These are phyloP conservation scores for Thielaviopsis ethacetica DNA, from an alignment of 2,329 filamentous ascomycete genomes.

Conservation along the genomic window DNA sequence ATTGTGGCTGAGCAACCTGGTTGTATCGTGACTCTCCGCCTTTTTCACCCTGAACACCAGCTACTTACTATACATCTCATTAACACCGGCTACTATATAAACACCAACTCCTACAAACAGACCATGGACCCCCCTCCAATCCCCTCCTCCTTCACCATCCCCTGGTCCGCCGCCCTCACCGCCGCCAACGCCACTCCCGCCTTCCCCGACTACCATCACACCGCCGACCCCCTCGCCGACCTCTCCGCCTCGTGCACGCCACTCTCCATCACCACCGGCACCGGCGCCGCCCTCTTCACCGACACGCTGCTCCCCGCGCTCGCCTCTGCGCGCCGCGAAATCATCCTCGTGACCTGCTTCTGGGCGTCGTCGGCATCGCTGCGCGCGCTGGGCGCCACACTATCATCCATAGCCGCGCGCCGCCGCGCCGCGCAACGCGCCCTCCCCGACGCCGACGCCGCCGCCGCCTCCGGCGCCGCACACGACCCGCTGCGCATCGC, in stretches of 20 bases:
- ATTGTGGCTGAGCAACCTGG: too few species aligned
- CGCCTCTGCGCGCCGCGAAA: conserved; percentile 40
- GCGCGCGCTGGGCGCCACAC: conserved; percentile 36
- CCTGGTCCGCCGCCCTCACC: conserved; percentile 5
- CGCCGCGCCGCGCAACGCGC: conserved; percentile 21
- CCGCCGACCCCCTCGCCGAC: conserved; percentile 21
- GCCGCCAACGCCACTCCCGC: conserved; percentile 21
- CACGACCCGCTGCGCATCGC: conserved; percentile 36
- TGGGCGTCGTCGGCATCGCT: conserved; percentile 54
- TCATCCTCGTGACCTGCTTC: conserved; percentile 70
- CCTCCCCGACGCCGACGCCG: too few species aligned
- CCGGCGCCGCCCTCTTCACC: conserved; percentile 39
- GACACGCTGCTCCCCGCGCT: conserved; percentile 44
- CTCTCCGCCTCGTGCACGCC: conserved; percentile 33
- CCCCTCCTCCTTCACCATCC: conserved; percentile 2
- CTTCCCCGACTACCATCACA: conserved; percentile 32
- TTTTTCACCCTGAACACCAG: too few species aligned
- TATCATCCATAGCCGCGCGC: conserved; percentile 39
- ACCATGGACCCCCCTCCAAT: background rate
- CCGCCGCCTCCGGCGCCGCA: conserved; percentile 3
- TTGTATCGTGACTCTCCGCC: too few species aligned
- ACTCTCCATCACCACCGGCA: conserved; percentile 36
- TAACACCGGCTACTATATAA: too few species aligned
- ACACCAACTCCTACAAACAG: too few species aligned
- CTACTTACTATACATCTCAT: too few species aligned